These are phyloP conservation scores for Bimuria novae-zelandiae DNA, from an alignment of 2,329 filamentous ascomycete species.

Conservation along the genomic window DNA sequence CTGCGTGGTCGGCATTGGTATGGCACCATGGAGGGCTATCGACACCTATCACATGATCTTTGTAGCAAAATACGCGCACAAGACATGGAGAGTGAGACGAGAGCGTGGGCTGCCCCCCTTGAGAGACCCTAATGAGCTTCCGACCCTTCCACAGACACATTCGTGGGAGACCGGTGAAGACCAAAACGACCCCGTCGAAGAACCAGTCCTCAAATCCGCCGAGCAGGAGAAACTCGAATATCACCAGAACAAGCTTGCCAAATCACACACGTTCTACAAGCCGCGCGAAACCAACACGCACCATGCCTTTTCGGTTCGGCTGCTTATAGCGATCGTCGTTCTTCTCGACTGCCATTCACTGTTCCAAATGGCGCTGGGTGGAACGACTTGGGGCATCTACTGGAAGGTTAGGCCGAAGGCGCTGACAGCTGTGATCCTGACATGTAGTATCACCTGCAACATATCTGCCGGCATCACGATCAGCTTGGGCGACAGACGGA, in stretches of 20 bases:
- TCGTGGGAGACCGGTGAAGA: constrained; percentile 48
- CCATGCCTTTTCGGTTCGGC: constrained; percentile 73
- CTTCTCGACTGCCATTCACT: constrained; percentile 79
- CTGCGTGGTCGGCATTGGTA: constrained; percentile 64
- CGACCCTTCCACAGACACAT: constrained; percentile 50
- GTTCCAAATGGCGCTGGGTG: constrained; percentile 78
- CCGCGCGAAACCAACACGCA: constrained; percentile 87
- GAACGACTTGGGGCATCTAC: constrained; percentile 77
- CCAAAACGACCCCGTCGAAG: constrained; percentile 41
- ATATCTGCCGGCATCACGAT: constrained; percentile 78
- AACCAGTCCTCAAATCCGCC: constrained; percentile 63
- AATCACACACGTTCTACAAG: constrained; percentile 86
- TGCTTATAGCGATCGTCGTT: constrained; percentile 75
- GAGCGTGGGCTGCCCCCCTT: constrained; percentile 65
- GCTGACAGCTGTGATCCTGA: constrained; percentile 81
- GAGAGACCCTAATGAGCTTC: constrained; percentile 71
- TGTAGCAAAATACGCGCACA: constrained; percentile 71
- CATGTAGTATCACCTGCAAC: constrained; percentile 76
- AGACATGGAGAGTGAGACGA: constrained; percentile 68
- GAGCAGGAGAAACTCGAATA: constrained; percentile 73
- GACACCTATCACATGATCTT: constrained; percentile 89
- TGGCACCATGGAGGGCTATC: constrained; percentile 72
- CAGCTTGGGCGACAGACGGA: constrained; percentile 72
- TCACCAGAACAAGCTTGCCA: constrained; percentile 78
- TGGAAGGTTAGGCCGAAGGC: constrained; percentile 72